Conservation (phyloP, 495 filamentous ascomycete species). For the Neurospora hispaniola region DNA sequence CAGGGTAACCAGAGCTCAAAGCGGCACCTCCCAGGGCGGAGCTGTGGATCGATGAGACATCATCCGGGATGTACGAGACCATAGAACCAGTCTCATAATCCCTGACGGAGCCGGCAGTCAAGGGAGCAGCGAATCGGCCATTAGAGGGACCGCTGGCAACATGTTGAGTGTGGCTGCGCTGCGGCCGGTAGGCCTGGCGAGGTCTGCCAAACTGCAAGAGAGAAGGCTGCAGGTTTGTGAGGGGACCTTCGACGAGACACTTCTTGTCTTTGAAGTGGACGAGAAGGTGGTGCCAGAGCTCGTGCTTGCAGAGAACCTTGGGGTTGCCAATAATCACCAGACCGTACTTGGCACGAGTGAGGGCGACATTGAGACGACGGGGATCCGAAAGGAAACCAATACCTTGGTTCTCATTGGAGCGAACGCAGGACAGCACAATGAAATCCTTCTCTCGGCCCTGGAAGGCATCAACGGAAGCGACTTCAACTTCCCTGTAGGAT, state of each 20-base stretch:
- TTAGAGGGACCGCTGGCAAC: constrained; percentile 62
- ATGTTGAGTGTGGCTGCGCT: constrained; percentile 51
- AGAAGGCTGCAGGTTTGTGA: constrained; percentile 89
- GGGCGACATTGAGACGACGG: constrained; percentile 95
- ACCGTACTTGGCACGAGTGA: constrained; percentile 94
- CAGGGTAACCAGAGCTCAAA: constrained; percentile 69
- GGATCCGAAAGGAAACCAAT: constrained; percentile 99
- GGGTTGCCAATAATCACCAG: constrained; percentile 95
- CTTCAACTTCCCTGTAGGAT: constrained; percentile 97
- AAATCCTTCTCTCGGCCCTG: constrained; percentile 99
- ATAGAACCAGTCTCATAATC: constrained; percentile 86
- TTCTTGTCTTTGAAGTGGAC: constrained; percentile 96
- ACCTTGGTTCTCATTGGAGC: constrained; percentile 97
- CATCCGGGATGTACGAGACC: constrained; percentile 89
- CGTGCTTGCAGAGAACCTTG: constrained; percentile 95
- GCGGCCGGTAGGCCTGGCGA: constrained; percentile 83
- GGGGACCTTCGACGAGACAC: constrained; percentile 92
- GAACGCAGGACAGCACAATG: constrained; percentile 95
- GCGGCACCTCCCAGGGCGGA: constrained; percentile 79
- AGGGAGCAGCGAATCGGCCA: constrained; percentile 28
- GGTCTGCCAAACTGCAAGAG: constrained; percentile 91
- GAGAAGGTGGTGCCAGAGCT: constrained; percentile 92
- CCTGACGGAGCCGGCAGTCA: constrained; percentile 41
- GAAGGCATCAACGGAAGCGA: constrained; percentile 97
- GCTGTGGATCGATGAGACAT: constrained; percentile 92